These are phyloP conservation scores for Oenanthe sinensis DNA, from an alignment of 129 eudicot genomes.

Conservation along the genomic window DNA sequence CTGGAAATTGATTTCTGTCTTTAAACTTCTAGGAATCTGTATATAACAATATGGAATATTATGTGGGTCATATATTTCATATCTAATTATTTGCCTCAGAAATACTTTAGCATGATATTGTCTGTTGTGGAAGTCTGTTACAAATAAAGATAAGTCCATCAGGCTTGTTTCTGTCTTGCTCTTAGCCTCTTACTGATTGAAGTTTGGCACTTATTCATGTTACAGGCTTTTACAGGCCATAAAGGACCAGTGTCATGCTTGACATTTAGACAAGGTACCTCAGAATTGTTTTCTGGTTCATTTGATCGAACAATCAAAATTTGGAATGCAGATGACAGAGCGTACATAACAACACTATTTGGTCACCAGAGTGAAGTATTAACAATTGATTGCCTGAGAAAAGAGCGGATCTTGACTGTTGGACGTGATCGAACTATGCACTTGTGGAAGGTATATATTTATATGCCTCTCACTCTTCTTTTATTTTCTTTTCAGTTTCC, in stretches of 20 bases:
- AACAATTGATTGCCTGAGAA: conserved; percentile 71
- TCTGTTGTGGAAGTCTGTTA: not conserved
- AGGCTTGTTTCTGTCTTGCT: not conserved
- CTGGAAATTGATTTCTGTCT: not conserved
- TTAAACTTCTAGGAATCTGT: not conserved
- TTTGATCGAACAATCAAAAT: conserved; percentile 73
- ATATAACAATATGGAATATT: not conserved
- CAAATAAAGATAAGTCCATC: not conserved
- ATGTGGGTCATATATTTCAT: not conserved
- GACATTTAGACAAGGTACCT: conserved; percentile 85
- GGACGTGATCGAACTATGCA: conserved; percentile 95
- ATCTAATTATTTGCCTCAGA: not conserved
- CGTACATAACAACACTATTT: conserved; percentile 56
- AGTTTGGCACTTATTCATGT: conserved; percentile 5
- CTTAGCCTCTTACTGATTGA: not conserved
- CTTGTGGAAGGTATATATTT: conserved; percentile 59
- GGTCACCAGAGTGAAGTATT: conserved; percentile 98
- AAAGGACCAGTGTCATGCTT: conserved; percentile 89
- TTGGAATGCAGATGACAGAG: conserved; percentile 94
- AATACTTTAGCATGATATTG: not conserved
- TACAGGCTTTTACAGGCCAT: conserved; percentile 95
- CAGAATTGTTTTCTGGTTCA: conserved; percentile 94
- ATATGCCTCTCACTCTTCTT: not conserved
- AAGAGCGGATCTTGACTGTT: conserved; percentile 76
- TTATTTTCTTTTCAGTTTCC: not conserved